These are phyloP conservation scores for Talaromyces borbonicus DNA, from an alignment of 495 filamentous ascomycete genomes.

Conservation along the genomic window DNA sequence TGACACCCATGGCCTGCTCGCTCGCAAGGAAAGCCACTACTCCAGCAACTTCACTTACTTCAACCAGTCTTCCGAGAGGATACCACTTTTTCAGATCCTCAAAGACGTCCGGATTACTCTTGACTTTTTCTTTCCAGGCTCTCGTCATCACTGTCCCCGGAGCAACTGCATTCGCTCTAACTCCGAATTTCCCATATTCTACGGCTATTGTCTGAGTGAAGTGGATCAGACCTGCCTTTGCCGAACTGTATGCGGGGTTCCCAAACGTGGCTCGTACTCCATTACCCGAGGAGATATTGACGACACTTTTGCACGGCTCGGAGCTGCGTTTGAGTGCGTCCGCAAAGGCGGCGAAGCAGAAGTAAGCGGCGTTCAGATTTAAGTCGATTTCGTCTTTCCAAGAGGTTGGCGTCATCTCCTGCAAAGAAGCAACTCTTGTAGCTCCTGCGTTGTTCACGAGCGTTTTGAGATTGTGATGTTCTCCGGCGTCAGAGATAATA, in stretches of 20 bases:
- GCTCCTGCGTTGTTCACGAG: constrained; percentile 4
- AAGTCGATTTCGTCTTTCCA: neutral
- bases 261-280: constrained; percentile 2
- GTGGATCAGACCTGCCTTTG: constrained; percentile 4
- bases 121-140: neutral
- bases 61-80: neutral
- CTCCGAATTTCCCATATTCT: constrained; percentile 2
- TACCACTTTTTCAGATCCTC: constrained; percentile 4
- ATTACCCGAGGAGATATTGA: constrained; percentile 1
- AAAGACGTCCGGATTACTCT: constrained; percentile 1
- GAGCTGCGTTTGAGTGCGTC: neutral
- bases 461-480: neutral
- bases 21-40: constrained; percentile 33
- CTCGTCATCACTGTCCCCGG: neutral
- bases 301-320: neutral
- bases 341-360: constrained; percentile 2
- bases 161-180: constrained; percentile 6
- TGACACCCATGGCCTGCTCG: constrained; percentile 41
- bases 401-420: neutral
- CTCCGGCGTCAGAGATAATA: neutral
- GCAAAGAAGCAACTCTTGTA: neutral
- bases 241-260: constrained; percentile 4
- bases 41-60: constrained; percentile 23
- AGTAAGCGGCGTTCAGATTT: constrained; percentile 1
- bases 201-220: constrained; percentile 1